Evolutionary conservation across 495 filamentous ascomycete species (phyloP).

Genomic region (Oleoguttula mirabilis): DNA sequence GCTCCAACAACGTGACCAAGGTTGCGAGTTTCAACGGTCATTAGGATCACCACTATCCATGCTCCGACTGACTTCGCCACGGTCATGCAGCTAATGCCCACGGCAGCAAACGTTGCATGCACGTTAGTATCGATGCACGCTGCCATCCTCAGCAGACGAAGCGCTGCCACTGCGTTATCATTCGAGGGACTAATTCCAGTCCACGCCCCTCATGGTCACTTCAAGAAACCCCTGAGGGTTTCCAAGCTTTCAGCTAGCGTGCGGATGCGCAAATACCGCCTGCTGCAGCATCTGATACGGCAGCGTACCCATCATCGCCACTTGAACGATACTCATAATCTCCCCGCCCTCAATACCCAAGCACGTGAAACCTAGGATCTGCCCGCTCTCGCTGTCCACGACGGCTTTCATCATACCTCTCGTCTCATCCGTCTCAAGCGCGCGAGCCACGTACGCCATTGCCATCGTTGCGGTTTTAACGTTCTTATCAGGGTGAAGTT

Average conservation of each 20-base stretch:
- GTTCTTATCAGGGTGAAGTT: conserved; percentile 17
- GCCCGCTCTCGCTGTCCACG: conserved; percentile 32
- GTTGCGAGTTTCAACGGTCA: no score
- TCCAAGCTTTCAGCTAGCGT: conserved; percentile 40
- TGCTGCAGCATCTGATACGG: conserved; percentile 32
- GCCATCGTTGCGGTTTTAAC: conserved; percentile 39
- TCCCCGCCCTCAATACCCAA: conserved; percentile 43
- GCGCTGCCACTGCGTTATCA: no score
- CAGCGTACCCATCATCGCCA: conserved; percentile 38
- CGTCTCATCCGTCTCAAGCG: conserved; percentile 40
- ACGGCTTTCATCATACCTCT: conserved; percentile 43
- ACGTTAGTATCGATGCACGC: no score
- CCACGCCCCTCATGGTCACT: no score
- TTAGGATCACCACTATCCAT: no score
- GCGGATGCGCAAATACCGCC: conserved; percentile 39
- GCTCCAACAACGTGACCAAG: no score
- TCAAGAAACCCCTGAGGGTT: conserved; percentile 36
- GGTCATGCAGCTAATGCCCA: no score
- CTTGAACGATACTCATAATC: conserved; percentile 41
- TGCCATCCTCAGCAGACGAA: no score
- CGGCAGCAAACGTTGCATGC: no score
- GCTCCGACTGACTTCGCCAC: no score
- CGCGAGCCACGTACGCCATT: conserved; percentile 39
- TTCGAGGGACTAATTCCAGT: no score
- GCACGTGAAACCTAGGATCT: conserved; percentile 40